Evolutionary conservation across 2,329 filamentous ascomycete genomes (phyloP).

Genomic region (Sclerotinia nivalis): DNA sequence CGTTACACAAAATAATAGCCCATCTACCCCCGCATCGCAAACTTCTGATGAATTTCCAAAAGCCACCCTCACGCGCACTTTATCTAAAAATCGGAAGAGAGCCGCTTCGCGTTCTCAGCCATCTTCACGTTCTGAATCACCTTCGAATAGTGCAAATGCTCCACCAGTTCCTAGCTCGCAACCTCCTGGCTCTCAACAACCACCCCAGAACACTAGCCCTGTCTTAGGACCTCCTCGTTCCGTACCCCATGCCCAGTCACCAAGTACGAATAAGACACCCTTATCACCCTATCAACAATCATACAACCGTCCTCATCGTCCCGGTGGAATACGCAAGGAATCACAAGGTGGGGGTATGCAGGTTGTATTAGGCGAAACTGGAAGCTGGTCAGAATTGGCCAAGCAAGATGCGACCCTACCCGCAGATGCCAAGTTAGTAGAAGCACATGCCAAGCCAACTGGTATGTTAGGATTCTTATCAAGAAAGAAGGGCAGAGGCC

Average conservation of each 20-base stretch:
- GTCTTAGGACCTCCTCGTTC: constrained; percentile 20
- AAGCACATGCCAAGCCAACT: constrained; percentile 58
- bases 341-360: constrained; percentile 70
- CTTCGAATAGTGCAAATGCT: constrained; percentile 32
- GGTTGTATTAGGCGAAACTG: constrained; percentile 84
- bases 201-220: constrained; percentile 19
- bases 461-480: constrained; percentile 90
- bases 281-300: constrained; percentile 39
- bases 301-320: constrained; percentile 33
- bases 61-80: constrained; percentile 15
- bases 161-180: constrained; percentile 33
- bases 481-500: constrained; percentile 84
- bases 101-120: constrained; percentile 34
- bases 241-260: constrained; percentile 14
- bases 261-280: constrained; percentile 27
- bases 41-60: constrained; percentile 24
- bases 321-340: constrained; percentile 36
- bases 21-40: constrained; percentile 21
- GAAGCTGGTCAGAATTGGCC: constrained; percentile 88
- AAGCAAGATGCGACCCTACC: constrained; percentile 77
- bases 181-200: constrained; percentile 31
- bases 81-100: constrained; percentile 12
- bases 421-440: constrained; percentile 59
- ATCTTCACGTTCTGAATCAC: constrained; percentile 36
- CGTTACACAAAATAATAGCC: constrained; percentile 28